These are phyloP conservation scores for Ganoderma multipileum DNA, from an alignment of 1,284 basidiomycete genomes.

Conservation along the genomic window DNA sequence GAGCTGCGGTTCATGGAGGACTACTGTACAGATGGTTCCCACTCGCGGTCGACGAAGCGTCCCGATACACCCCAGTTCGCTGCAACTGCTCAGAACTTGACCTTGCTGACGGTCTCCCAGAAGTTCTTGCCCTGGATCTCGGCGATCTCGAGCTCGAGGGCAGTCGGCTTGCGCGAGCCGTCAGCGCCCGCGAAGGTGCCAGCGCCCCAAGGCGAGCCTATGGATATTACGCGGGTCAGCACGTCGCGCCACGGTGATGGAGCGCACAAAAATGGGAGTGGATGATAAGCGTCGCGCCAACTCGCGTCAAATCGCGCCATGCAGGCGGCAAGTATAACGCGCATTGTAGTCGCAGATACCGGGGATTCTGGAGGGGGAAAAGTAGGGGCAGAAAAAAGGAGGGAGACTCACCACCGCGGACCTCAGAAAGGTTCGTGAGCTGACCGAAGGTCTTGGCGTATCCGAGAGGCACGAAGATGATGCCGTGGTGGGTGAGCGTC, in stretches of 20 bases:
- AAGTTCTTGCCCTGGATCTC: constrained; percentile 70
- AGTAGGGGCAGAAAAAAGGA: not conserved
- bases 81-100: constrained; percentile 35
- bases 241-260: not conserved
- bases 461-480: constrained; percentile 82
- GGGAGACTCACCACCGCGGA: constrained; percentile 69
- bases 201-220: constrained; percentile 78
- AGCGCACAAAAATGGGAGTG: too few relatives aligned
- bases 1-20: not conserved
- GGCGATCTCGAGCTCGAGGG: constrained; percentile 72
- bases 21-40: constrained; percentile 6
- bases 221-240: not conserved
- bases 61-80: not conserved
- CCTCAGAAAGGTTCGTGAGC: constrained; percentile 64
- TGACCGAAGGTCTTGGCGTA: constrained; percentile 67
- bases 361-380: not conserved
- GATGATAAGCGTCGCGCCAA: not conserved
- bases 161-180: constrained; percentile 67
- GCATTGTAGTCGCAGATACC: not conserved
- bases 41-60: constrained; percentile 9
- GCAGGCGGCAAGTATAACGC: not conserved
- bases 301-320: not conserved
- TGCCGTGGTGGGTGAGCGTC: constrained; percentile 83
- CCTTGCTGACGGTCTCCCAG: constrained; percentile 55
- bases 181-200: constrained; percentile 71